Evolutionary conservation across 805 yeast genomes (phyloP), one percentile per base, ranked within the genome.

Genomic region (Nakazawaea wyomingensis): DNA sequence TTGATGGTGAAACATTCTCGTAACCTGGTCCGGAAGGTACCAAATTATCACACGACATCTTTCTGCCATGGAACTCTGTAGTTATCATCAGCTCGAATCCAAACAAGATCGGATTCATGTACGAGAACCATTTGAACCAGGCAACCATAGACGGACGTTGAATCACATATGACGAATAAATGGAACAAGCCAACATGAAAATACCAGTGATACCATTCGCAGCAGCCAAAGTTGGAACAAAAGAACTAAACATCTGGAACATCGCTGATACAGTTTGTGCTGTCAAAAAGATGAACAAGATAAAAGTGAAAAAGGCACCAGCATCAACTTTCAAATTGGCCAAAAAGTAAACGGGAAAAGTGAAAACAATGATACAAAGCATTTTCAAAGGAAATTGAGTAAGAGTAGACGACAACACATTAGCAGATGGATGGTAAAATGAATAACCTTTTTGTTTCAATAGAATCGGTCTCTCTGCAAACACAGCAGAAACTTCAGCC

Each of bases 391-490:
- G 90, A 46, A 85, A 59, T 39, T 78, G 82, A 3, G 85, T 71
- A 4, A 82, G 46, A 36, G 79, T 66, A 4, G 78, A 66, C 0
- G 87, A 81, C 4, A 85, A 51, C 1, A 87, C 84, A 54, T 84
- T 91, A 3, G 86, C 79, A 11, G 87, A 72, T 3, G 90, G 89
- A 46, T 80, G 78, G 57, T 82, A 86, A 45, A 85, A 71, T 0
- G 87, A 79, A 52, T 81, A 85, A 38, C 73, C 71, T 54, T 80
- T 79, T 56, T 85, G 95, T 54, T 85, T 85, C 52, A 74, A 75
- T 21, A 82, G 71, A 48, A 85, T 77, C 37, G 80, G 74, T 49
- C 84, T 70, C 35, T 74, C 67, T 18, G 64, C 72, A 51, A 77
- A 67, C 53, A 72, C 57, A 35, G 63, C 61, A 38, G 69, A 55